These are phyloP conservation scores for Aspergillus costaricaensis DNA, from an alignment of 2,329 filamentous ascomycete genomes.

Conservation along the genomic window DNA sequence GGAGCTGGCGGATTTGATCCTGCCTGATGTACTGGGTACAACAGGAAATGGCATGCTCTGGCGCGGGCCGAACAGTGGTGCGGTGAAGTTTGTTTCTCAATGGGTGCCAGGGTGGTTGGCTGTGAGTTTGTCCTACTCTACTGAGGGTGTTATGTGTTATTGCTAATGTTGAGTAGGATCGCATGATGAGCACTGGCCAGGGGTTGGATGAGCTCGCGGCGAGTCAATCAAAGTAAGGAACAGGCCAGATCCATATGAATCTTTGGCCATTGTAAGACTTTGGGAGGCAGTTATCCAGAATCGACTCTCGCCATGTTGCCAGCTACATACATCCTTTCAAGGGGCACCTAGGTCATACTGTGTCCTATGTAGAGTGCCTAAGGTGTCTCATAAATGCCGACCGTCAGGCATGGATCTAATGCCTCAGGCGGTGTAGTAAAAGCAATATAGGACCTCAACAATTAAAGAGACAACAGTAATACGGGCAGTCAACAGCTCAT, in stretches of 20 bases:
- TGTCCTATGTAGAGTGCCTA: no score
- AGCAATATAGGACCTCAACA: no score
- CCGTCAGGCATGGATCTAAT: no score
- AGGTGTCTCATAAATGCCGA: no score
- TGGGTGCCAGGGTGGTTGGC: slow-evolving; percentile 15
- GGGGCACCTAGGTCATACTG: no score
- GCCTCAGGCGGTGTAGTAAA: no score
- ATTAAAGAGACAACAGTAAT: no score
- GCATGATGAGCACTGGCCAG: not conserved
- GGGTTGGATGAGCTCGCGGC: not conserved
- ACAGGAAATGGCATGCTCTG: slow-evolving; percentile 8
- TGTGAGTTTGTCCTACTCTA: slow-evolving; percentile 7
- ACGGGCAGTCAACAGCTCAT: no score
- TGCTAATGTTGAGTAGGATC: not conserved
- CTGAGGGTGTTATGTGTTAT: not conserved
- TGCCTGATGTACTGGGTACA: slow-evolving; percentile 15
- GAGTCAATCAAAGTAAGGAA: not conserved
- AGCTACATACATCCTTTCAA: no score
- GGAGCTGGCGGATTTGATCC: slow-evolving; percentile 12
- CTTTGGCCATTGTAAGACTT: accelerated
- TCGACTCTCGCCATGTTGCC: no score
- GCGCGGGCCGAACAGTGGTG: slow-evolving; percentile 9
- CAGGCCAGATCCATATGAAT: accelerated
- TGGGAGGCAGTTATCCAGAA: no score
- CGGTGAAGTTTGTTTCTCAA: slow-evolving; percentile 5